Base-by-base conservation (phyloP, 1,139 yeast genomes). In the Fermentozyma sake region DNA sequence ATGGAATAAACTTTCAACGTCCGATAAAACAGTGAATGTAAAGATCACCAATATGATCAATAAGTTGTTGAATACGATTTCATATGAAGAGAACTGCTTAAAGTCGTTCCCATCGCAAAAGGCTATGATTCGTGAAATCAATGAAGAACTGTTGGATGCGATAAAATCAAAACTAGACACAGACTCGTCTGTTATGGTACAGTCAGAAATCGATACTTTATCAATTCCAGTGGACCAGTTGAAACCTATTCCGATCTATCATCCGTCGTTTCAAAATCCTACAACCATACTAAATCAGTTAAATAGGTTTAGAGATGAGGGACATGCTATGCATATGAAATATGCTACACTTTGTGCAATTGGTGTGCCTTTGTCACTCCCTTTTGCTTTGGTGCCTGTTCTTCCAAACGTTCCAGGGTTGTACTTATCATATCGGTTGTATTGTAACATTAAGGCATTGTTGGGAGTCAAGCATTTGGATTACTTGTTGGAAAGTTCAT, bases 331-430 rank as follows among this genome's bases (percentile, higher is more conserved):
- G 20, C 71, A 68, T 34, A 37, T 44, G 20, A 61, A 58, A 30
- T 55, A 58, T 38, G 59, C 68, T 14, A 37, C 53, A 4, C 24
- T 62, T 22, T 77, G 85, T 42, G 69, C 74, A 0, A 41, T 80
- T 16, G 79, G 79, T 2, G 57, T 91, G 3, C 97, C 97, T 1
- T 40, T 89, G 24, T 76, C 94, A 0, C 48, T 86, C 6, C 98
- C 98, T 1, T 55, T 87, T 30, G 87, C 86, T 0, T 48, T 87
- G 24, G 48, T 91, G 0, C 98, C 98, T 0, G 67, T 89, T n/a
- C 52, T 89, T 2, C 98, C 98, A 12, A 91, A 91, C 43, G 73
- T 91, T n/a, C 98, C 98, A 0, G 96, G 96, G 0, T 81, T 91
- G 44, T 91, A 87, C 48, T 55, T 89, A 24, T 66, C 83, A 5